Evolutionary conservation across 306 rosid species (phyloP), one percentile per base, ranked within the genome.

Genomic region (Pterocarpus macrocarpus): DNA sequence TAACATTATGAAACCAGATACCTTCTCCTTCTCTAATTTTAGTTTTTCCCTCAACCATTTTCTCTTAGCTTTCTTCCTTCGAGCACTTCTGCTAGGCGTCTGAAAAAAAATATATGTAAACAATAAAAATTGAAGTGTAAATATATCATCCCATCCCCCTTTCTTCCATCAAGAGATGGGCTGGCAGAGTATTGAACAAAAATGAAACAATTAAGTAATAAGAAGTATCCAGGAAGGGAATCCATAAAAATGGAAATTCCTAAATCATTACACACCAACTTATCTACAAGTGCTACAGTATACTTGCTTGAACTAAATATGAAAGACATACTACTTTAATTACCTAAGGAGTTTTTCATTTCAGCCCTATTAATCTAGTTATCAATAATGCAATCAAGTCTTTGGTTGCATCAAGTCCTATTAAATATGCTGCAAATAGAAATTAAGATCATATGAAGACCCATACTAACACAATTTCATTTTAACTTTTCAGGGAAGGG

Each of bases 21-120:
- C 99, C 97, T 91, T 86, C 55, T 87, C 83, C 78, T 86, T 87
- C 77, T 83, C 81, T 77, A 79, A 68, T 47, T 85, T 90, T 64
- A 64, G 86, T 83, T 92, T 85, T 84, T 92, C 98, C 89, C 97
- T 93, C 86, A 88, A 80, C 97, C 97, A 88, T 74, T 22, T 90
- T 82, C 97, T 87, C 85, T 89, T 92, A 75, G 91, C 92, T 87
- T 90, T 96, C 77, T 92, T 93, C 74, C 98, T 95, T 7, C 95
- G 97, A 68, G 95, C 90, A 83, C 97, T 94, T 85, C 99, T 92
- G 90, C 98, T 86, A 22, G 94, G 91, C 67, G 82, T 12, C 99
- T 95, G 81, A 61, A 78, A 73, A 77, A 74, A 78, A 80, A 75
- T 67, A 9, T 62, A 68, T 77, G 44, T 28, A 2, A 62, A 4